phyloP scores from a whole-genome alignment of 768 basidiomycete species.

The Suillus bovinus region DNA sequence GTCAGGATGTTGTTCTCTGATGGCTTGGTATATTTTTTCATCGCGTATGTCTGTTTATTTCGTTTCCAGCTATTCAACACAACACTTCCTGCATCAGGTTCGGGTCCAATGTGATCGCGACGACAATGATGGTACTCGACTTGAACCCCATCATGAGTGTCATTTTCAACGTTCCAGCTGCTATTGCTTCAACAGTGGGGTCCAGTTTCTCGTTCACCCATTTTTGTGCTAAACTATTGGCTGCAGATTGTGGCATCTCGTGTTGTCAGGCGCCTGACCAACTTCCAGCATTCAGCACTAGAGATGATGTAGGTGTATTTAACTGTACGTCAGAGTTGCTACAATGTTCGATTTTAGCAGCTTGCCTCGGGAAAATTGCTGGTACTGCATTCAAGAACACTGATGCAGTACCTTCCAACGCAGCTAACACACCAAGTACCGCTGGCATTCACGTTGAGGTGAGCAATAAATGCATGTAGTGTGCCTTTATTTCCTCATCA shows the following conservation, averaged over 20 bases:
- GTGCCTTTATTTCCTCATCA: conserved; percentile 8
- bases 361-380: conserved; percentile 22
- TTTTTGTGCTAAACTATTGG: background rate
- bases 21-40: conserved; percentile 72
- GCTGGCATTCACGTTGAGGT: conserved; percentile 38
- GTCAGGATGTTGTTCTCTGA: conserved; percentile 68
- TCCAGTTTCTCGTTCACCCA: conserved; percentile 8
- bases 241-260: conserved; percentile 58
- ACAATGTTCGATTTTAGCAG: conserved; percentile 10
- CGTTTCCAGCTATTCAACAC: conserved; percentile 19
- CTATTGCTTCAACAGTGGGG: conserved; percentile 50
- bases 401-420: conserved; percentile 3
- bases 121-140: conserved; percentile 64
- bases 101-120: conserved; percentile 41
- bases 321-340: background rate
- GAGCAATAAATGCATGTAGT: conserved; percentile 7
- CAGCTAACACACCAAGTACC: background rate
- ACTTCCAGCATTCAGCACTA: conserved; percentile 36
- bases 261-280: conserved; percentile 58
- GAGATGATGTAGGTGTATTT: conserved; percentile 31
- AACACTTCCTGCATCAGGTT: conserved; percentile 29
- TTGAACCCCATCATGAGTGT: conserved; percentile 68
- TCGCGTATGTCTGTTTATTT: conserved; percentile 53
- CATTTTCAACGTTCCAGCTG: conserved; percentile 67
- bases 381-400: conserved; percentile 19